phyloP scores from a whole-genome alignment of 306 rosid species.

The Gynostemma pentaphyllum region DNA sequence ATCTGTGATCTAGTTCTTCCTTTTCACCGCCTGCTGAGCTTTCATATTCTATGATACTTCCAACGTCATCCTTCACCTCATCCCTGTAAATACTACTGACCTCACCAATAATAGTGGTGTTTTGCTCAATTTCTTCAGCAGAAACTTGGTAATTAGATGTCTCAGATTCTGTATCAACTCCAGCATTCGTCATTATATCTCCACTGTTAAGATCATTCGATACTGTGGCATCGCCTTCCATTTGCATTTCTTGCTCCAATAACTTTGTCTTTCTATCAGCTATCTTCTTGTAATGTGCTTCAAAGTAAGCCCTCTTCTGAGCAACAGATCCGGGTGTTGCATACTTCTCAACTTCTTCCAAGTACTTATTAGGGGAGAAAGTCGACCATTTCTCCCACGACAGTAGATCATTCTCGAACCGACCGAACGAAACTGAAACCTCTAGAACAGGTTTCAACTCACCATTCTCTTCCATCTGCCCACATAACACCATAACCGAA shows the following conservation, averaged over 20 bases:
- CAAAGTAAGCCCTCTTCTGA: slow-evolving; percentile 85
- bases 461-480: slow-evolving; percentile 59
- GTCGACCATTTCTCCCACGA: slow-evolving; percentile 99
- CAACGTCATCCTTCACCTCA: slow-evolving; percentile 29
- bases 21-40: slow-evolving; percentile 22
- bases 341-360: slow-evolving; percentile 94
- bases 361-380: slow-evolving; percentile 81
- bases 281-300: slow-evolving; percentile 89
- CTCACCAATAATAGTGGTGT: slow-evolving; percentile 19
- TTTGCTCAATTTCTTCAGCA: slow-evolving; percentile 19
- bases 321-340: slow-evolving; percentile 98
- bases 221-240: slow-evolving; percentile 23
- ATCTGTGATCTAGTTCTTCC: slow-evolving; percentile 23
- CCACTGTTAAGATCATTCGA: slow-evolving; percentile 29
- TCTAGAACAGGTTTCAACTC: slow-evolving; percentile 51
- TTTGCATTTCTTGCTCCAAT: slow-evolving; percentile 51
- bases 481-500: slow-evolving; percentile 18
- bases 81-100: slow-evolving; percentile 10
- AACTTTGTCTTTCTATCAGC: slow-evolving; percentile 82
- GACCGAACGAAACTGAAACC: slow-evolving; percentile 87
- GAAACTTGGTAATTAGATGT: slow-evolving; percentile 17
- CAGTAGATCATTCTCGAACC: slow-evolving; percentile 79
- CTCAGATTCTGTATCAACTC: slow-evolving; percentile 24
- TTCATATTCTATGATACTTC: slow-evolving; percentile 22
- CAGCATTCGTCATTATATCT: slow-evolving; percentile 28